Percentiles rank a stretch among this genome's conserved stretches.
phyloP scores from a whole-genome alignment of 2,329 filamentous ascomycete species.

The Aspergillus sp. region DNA sequence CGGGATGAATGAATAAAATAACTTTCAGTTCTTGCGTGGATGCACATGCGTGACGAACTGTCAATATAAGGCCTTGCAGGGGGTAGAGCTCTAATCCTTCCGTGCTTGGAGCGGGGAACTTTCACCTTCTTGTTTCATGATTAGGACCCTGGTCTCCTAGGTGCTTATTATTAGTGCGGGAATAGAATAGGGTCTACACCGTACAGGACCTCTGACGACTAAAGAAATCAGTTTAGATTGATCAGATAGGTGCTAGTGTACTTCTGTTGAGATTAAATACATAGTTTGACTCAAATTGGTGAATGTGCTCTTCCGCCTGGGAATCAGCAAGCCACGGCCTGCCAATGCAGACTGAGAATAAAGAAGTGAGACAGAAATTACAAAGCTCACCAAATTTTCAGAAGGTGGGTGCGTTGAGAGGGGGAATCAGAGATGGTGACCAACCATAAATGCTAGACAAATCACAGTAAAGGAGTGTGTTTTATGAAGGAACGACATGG shows the following conservation, averaged over 20 bases:
- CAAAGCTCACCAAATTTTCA: conserved; percentile 11
- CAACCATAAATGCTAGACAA: conserved; percentile 22
- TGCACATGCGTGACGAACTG: neutral
- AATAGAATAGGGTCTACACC: neutral
- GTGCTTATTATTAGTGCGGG: neutral
- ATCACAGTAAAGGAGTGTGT: conserved; percentile 20
- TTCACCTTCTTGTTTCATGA: neutral
- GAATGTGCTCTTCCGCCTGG: conserved; percentile 14
- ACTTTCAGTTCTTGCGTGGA: neutral
- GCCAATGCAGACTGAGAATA: conserved; percentile 9
- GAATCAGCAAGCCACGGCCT: neutral
- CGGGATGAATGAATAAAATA: neutral
- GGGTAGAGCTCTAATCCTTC: neutral
- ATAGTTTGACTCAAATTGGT: conserved; percentile 19
- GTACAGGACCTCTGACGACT: neutral
- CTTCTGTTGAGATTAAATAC: conserved; percentile 28
- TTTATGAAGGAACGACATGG: conserved; percentile 20
- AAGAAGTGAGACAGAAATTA: conserved; percentile 16
- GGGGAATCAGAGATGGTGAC: conserved; percentile 21
- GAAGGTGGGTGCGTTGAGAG: conserved; percentile 15
- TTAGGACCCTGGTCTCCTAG: neutral
- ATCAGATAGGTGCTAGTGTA: neutral
- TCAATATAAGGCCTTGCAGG: neutral
- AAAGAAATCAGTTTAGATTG: neutral
- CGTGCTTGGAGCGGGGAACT: neutral